Base-by-base conservation (phyloP, 2,329 filamentous ascomycete genomes). In the Bipolaris victoriae region DNA sequence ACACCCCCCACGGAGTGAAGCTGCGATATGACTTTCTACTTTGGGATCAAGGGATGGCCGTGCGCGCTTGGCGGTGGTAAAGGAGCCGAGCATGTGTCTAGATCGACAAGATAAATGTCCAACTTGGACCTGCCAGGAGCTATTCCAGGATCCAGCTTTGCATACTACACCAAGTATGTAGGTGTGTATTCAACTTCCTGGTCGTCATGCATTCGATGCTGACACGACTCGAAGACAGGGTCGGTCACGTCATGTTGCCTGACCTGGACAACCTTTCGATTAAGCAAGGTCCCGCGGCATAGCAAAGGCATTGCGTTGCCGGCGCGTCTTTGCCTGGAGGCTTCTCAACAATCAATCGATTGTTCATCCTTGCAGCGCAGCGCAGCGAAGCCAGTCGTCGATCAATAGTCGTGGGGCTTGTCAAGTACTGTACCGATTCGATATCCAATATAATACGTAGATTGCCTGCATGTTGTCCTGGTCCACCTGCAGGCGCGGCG, bases 41-140 rank as follows among this genome's bases (percentile, higher is more conserved):
- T 58, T 40, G 33, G 52, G 50, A 24, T 49, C 40, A 57, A 49
- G 49, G 45, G 44, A 40, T 45, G 49, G 46, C 59, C 62, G 61
- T 61, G 61, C 65, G 40, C 15, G 18, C 57, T 62, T 64, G 64
- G 64, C 64, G 55, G 52, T 51, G 49, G 40, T 48, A 56, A 61
- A 63, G 57, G 57, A 62, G 57, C 53, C 55, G 58, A 57, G 18
- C 53, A 57, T 52, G 52, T 62, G 57, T 56, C 57, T 48, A 58
- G 62, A 62, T 65, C 63, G 58, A 57, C 62, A 59, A 58, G 55
- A 49, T 35, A 54, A 46, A 61, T 52, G 48, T 45, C 49, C 49
- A 57, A 51, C 10, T 49, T 52, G 36, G 39, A 55, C 44, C 26
- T 58, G 48, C 35, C 31, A 24, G 26, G 46, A 39, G 41, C 48